Percentiles rank a stretch among this genome's conserved stretches.
phyloP scores from a whole-genome alignment of 495 filamentous ascomycete genomes.

The Xylaria cubensis region DNA sequence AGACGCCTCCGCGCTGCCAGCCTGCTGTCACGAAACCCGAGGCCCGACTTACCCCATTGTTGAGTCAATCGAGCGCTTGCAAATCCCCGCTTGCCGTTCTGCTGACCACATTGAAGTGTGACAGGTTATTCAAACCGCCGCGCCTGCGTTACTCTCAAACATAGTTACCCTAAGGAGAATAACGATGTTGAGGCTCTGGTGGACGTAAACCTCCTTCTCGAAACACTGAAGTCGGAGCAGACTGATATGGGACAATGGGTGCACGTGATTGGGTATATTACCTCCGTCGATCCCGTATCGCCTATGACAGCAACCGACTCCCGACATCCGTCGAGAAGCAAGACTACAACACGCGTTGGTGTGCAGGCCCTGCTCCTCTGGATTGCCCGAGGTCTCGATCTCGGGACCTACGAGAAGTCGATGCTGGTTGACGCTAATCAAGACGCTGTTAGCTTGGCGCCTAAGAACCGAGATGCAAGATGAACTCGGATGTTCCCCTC shows the following conservation, averaged over 20 bases:
- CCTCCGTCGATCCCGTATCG: constrained; percentile 34
- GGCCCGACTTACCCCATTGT: constrained; percentile 1
- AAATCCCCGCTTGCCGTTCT: constrained; percentile 17
- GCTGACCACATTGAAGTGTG: constrained; percentile 61
- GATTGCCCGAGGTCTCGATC: constrained; percentile 66
- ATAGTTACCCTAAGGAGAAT: constrained; percentile 63
- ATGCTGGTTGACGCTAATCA: constrained; percentile 25
- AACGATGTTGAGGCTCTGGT: constrained; percentile 59
- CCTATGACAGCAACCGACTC: constrained; percentile 20
- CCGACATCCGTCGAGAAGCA: constrained; percentile 14
- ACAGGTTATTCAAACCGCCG: constrained; percentile 65
- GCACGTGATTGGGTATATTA: constrained; percentile 86
- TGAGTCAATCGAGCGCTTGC: constrained; percentile 1
- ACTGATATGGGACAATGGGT: constrained; percentile 84
- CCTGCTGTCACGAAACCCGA: constrained; percentile 1
- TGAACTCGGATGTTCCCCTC: constrained; percentile 1
- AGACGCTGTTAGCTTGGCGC: neutral
- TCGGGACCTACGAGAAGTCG: constrained; percentile 67
- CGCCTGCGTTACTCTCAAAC: constrained; percentile 69
- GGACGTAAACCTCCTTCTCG: constrained; percentile 73
- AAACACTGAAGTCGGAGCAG: constrained; percentile 66
- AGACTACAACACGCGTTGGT: constrained; percentile 34
- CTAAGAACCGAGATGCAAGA: neutral
- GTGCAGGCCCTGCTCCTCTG: constrained; percentile 74
- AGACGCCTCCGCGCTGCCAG: neutral